Evolutionary conservation across 164 flowering plant species (phyloP).

Genomic region (grape (Vitis vinifera)): DNA sequence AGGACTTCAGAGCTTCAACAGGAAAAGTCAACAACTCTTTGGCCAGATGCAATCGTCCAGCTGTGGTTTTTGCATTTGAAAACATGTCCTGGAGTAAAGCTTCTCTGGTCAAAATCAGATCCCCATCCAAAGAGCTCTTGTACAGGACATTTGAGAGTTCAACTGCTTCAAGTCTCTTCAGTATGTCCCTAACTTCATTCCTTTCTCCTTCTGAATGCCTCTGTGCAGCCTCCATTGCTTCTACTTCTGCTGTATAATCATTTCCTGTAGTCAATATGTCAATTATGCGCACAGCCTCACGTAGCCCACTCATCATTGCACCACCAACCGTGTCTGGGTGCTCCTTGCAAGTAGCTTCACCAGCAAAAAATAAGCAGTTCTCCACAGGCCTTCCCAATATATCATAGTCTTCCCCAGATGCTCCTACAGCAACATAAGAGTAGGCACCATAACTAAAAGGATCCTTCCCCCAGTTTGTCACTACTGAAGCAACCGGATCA

Average conservation of each 20-base stretch:
- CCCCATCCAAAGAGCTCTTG: constrained; percentile 63
- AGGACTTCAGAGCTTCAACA: constrained; percentile 66
- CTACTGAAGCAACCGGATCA: constrained; percentile 91
- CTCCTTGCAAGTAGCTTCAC: constrained; percentile 99
- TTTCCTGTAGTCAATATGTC: constrained; percentile 73
- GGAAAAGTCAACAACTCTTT: constrained; percentile 83
- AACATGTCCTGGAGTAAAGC: constrained; percentile 77
- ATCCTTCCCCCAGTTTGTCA: constrained; percentile 98
- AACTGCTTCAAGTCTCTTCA: constrained; percentile 80
- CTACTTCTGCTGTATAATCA: constrained; percentile 87
- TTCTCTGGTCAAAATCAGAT: constrained; percentile 51
- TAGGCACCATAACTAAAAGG: constrained; percentile 96
- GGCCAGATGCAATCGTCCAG: constrained; percentile 83
- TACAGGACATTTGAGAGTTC: constrained; percentile 62
- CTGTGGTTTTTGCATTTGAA: constrained; percentile 71
- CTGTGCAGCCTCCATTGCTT: constrained; percentile 79
- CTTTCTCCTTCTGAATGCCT: constrained; percentile 72
- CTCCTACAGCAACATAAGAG: constrained; percentile 96
- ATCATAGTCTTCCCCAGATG: constrained; percentile 99
- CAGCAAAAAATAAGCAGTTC: constrained; percentile 95
- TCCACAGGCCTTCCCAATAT: constrained; percentile 86
- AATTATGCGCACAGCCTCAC: constrained; percentile 95
- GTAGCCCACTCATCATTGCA: constrained; percentile 99
- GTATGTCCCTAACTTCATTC: constrained; percentile 82
- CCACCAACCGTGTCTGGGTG: constrained; percentile 99